A percentile compares a stretch with the other conserved stretches of the same genome.
Conservation (phyloP, 352 stramenopile species). For the Blastocystis sp. region DNA sequence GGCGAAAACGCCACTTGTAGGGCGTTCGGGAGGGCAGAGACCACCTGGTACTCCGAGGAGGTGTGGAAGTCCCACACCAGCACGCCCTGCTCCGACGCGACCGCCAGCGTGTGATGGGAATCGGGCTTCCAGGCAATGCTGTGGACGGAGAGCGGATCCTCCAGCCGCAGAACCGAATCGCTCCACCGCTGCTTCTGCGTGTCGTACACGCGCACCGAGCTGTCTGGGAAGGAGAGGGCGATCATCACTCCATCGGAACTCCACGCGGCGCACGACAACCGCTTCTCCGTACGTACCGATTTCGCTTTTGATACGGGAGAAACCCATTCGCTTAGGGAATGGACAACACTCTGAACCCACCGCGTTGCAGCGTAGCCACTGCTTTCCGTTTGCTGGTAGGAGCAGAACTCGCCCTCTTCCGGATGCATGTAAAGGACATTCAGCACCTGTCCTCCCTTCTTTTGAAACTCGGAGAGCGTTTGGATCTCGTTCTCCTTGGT, state of each 20-base stretch:
- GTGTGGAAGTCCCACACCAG: background rate
- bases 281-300: no score
- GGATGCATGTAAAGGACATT: background rate
- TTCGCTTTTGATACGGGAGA: no score
- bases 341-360: background rate
- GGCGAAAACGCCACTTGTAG: constrained; percentile 2
- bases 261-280: background rate
- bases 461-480: background rate
- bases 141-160: background rate
- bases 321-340: background rate
- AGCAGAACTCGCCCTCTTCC: background rate
- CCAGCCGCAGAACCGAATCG: background rate
- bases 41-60: background rate
- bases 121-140: background rate
- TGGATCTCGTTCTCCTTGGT: background rate
- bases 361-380: background rate
- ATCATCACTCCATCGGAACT: background rate
- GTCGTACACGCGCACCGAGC: background rate
- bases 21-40: background rate
- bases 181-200: background rate
- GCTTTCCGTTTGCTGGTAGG: background rate
- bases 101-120: background rate
- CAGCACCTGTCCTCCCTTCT: background rate
- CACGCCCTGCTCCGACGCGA: background rate
- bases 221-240: background rate